These are phyloP conservation scores for Cicer yamashitae DNA, from an alignment of 306 rosid genomes.

Conservation along the genomic window DNA sequence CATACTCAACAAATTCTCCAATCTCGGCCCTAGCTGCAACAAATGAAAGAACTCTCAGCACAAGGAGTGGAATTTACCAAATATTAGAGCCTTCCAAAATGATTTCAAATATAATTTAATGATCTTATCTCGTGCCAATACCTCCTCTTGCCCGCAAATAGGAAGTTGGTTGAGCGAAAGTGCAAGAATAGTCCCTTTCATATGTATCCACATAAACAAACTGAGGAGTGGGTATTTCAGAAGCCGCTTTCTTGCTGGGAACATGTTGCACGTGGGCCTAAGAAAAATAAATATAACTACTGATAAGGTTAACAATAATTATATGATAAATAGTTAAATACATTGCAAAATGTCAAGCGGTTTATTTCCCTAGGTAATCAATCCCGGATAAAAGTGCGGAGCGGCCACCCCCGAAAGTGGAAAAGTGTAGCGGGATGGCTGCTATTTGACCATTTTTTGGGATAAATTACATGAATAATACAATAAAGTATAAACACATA, in stretches of 20 bases:
- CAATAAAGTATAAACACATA: too few relatives aligned
- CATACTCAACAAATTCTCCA: slow-evolving; percentile 98
- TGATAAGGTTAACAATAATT: slow-evolving; percentile 15
- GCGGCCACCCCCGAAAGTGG: too few relatives aligned
- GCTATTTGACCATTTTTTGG: too few relatives aligned
- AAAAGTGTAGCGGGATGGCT: too few relatives aligned
- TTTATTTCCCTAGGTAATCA: background rate
- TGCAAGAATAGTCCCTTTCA: slow-evolving; percentile 89
- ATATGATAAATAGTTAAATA: background rate
- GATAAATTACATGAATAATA: too few relatives aligned
- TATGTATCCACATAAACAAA: slow-evolving; percentile 87
- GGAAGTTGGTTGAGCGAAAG: slow-evolving; percentile 82
- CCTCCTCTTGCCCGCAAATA: slow-evolving; percentile 97
- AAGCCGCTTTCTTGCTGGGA: slow-evolving; percentile 65
- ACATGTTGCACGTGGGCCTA: slow-evolving; percentile 55
- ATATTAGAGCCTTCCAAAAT: slow-evolving; percentile 27
- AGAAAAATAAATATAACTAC: slow-evolving; percentile 30
- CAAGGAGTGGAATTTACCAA: slow-evolving; percentile 20
- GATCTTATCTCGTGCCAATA: slow-evolving; percentile 41
- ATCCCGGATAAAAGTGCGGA: too few relatives aligned
- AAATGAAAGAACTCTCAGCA: slow-evolving; percentile 38
- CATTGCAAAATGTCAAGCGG: background rate
- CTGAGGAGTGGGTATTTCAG: slow-evolving; percentile 94
- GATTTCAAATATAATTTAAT: slow-evolving; percentile 34
- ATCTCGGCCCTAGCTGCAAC: slow-evolving; percentile 87